Percentiles rank a stretch among this genome's conserved stretches.
These are phyloP conservation scores for Gynochthodes officinalis DNA, from an alignment of 257 asterid species.

Conservation along the genomic window DNA sequence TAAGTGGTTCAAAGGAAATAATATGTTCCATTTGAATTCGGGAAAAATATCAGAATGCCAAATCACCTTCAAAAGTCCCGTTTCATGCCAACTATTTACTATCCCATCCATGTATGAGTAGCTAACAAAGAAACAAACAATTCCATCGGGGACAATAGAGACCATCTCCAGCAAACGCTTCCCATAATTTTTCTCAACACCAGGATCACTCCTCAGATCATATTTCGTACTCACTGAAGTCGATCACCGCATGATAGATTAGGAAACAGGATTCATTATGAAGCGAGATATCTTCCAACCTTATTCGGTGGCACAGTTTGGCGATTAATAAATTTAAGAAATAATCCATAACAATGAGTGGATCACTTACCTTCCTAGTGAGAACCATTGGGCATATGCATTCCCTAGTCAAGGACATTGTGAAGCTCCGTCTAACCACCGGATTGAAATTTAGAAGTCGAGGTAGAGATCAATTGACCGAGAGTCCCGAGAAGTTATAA, in stretches of 20 bases:
- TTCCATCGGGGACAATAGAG: conserved; percentile 94
- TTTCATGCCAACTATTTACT: conserved; percentile 97
- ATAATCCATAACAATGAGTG: conserved; percentile 2
- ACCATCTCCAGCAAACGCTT: conserved; percentile 96
- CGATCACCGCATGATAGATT: conserved; percentile 60
- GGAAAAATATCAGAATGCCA: neutral
- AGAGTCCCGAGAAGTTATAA: conserved; percentile 97
- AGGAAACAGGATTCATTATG: conserved; percentile 1
- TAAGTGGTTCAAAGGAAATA: neutral
- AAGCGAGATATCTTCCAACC: conserved; percentile 9
- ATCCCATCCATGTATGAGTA: conserved; percentile 99
- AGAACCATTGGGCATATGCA: conserved; percentile 99
- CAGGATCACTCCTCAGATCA: conserved; percentile 97
- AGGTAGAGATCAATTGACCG: conserved; percentile 97
- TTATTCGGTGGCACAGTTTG: conserved; percentile 1
- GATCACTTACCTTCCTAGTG: conserved; percentile 69
- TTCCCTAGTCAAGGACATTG: conserved; percentile 96
- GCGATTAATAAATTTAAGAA: conserved; percentile 7
- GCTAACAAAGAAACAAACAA: conserved; percentile 95
- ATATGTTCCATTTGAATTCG: neutral
- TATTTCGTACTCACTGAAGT: conserved; percentile 98
- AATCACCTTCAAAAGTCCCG: conserved; percentile 85
- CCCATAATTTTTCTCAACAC: conserved; percentile 95
- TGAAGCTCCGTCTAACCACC: conserved; percentile 87
- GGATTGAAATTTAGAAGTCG: conserved; percentile 95